phyloP scores from a whole-genome alignment of 441 rosid genomes.

The Pelargonium australe region DNA sequence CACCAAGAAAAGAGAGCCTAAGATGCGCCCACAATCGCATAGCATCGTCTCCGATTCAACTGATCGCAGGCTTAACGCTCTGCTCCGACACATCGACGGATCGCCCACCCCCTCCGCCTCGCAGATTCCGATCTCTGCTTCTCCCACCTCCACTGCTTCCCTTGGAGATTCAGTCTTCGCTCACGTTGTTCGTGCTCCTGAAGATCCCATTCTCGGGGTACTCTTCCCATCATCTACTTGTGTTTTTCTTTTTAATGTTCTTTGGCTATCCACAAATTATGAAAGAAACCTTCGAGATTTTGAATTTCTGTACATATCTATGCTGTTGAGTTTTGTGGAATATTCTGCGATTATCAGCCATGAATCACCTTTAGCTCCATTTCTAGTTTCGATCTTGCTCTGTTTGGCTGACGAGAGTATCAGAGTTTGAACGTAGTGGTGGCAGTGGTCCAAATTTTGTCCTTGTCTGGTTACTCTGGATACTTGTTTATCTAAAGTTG shows the following conservation, averaged over 20 bases:
- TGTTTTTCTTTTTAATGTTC: not conserved
- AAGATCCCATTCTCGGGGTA: conserved; percentile 96
- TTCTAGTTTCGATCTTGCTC: not conserved
- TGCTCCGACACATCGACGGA: conserved; percentile 48
- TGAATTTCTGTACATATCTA: not conserved
- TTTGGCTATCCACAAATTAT: not conserved
- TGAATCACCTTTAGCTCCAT: not conserved
- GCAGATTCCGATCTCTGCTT: conserved; percentile 35
- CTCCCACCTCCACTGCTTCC: conserved; percentile 39
- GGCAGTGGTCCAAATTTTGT: conserved; percentile 2
- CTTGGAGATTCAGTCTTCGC: conserved; percentile 62
- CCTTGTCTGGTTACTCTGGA: not conserved
- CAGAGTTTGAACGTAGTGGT: not conserved
- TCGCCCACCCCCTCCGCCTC: conserved; percentile 16
- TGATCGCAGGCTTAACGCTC: conserved; percentile 59
- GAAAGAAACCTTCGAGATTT: no score
- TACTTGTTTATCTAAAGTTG: not conserved
- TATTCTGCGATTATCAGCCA: not conserved
- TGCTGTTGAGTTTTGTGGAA: not conserved
- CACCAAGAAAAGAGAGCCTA: not conserved
- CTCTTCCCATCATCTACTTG: not conserved
- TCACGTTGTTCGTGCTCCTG: conserved; percentile 82
- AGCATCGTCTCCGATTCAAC: conserved; percentile 23
- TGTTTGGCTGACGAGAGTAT: not conserved
- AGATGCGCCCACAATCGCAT: conserved; percentile 20